Evolutionary conservation across 371 early-diverging fungal species (phyloP).

Genomic region (Rhizopus arrhizus): DNA sequence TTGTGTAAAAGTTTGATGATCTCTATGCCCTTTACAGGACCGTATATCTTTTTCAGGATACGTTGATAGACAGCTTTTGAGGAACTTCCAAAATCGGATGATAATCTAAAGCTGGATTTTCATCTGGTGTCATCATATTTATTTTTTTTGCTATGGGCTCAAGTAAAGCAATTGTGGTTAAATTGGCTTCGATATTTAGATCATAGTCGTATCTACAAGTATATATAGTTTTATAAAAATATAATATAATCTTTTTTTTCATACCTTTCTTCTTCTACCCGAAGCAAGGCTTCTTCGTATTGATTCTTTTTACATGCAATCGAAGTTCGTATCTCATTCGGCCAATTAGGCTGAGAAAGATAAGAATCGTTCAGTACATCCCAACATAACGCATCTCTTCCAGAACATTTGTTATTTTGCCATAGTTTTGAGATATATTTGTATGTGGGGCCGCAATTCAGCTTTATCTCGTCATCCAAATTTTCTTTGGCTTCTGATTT

Average conservation of each 20-base stretch:
- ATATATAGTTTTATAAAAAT: background rate
- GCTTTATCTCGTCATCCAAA: slow-evolving; percentile 23
- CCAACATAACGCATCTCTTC: slow-evolving; percentile 85
- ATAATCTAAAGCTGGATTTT: slow-evolving; percentile 71
- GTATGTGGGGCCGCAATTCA: slow-evolving; percentile 66
- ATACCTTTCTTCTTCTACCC: slow-evolving; percentile 95
- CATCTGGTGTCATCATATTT: slow-evolving; percentile 81
- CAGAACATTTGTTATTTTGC: slow-evolving; percentile 72
- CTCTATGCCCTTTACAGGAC: slow-evolving; percentile 78
- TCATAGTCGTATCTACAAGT: slow-evolving; percentile 90
- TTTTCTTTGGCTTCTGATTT: slow-evolving; percentile 22
- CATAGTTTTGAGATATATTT: slow-evolving; percentile 58
- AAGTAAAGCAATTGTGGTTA: slow-evolving; percentile 87
- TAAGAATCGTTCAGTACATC: slow-evolving; percentile 97
- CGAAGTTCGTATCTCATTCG: slow-evolving; percentile 92
- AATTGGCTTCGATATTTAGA: slow-evolving; percentile 92
- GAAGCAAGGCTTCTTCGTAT: slow-evolving; percentile 96
- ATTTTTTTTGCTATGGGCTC: slow-evolving; percentile 85
- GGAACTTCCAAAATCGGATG: slow-evolving; percentile 77
- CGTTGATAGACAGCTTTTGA: slow-evolving; percentile 86
- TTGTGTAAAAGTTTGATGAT: slow-evolving; percentile 91
- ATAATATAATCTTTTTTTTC: background rate
- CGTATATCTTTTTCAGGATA: slow-evolving; percentile 94
- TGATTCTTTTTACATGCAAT: slow-evolving; percentile 92
- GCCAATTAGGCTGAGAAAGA: slow-evolving; percentile 94